Evolutionary conservation across 106 monocot species (phyloP).

Genomic region (Dioscorea zingiberensis): DNA sequence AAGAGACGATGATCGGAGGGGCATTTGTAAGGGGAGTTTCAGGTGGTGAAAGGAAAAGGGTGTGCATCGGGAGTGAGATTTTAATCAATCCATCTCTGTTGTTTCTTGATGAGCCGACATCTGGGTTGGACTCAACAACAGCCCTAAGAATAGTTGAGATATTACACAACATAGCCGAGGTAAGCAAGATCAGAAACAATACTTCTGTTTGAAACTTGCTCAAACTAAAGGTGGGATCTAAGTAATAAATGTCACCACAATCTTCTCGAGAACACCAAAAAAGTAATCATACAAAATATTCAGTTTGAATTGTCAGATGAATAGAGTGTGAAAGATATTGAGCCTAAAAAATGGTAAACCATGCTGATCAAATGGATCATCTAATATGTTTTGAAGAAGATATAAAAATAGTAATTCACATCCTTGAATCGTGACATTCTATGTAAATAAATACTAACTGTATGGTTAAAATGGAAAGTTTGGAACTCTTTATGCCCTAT

Average conservation of each 20-base stretch:
- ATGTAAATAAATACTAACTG: too few species aligned
- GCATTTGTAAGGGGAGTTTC: slow-evolving; percentile 73
- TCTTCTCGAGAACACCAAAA: not conserved
- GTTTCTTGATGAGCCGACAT: slow-evolving; percentile 83
- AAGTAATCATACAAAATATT: too few species aligned
- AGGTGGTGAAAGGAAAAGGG: slow-evolving; percentile 81
- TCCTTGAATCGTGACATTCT: too few species aligned
- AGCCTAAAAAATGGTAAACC: too few species aligned
- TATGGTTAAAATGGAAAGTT: too few species aligned
- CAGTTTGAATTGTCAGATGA: too few species aligned
- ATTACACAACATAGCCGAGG: slow-evolving; percentile 67
- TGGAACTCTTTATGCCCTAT: too few species aligned
- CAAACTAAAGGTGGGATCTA: not conserved
- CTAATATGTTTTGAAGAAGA: too few species aligned
- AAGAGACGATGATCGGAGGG: slow-evolving; percentile 83
- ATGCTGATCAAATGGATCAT: too few species aligned
- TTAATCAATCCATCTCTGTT: slow-evolving; percentile 72
- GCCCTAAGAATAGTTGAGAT: slow-evolving; percentile 63
- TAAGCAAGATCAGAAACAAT: slow-evolving; percentile 7
- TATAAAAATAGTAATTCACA: too few species aligned
- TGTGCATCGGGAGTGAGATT: slow-evolving; percentile 85
- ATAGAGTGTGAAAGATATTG: too few species aligned
- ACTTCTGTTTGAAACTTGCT: not conserved
- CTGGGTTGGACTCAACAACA: slow-evolving; percentile 86
- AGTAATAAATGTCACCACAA: not conserved